These are phyloP conservation scores for Amaranthus hypochondriacus DNA, from an alignment of 148 eudicot genomes.

Conservation along the genomic window DNA sequence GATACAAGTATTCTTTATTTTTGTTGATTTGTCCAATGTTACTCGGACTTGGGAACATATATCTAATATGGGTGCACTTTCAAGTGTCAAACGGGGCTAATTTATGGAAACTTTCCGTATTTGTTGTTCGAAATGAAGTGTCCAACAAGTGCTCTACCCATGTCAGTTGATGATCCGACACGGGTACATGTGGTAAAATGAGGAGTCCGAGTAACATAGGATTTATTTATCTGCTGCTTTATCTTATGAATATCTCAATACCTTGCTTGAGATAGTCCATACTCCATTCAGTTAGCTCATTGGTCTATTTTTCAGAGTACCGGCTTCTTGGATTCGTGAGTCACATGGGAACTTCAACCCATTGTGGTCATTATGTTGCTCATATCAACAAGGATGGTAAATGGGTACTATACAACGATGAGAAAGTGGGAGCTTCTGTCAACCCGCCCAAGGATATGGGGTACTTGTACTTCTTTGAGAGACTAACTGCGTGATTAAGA, in stretches of 20 bases:
- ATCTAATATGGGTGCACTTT: no score
- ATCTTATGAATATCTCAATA: background rate
- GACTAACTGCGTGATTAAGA: slow-evolving; percentile 34
- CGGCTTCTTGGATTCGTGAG: slow-evolving; percentile 80
- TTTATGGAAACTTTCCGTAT: no score
- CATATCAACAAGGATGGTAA: slow-evolving; percentile 80
- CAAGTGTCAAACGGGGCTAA: no score
- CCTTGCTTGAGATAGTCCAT: background rate
- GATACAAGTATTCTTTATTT: no score
- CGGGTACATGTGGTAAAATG: no score
- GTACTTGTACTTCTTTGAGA: slow-evolving; percentile 83
- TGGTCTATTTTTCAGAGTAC: slow-evolving; percentile 45
- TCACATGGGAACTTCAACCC: slow-evolving; percentile 96
- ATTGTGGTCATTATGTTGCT: slow-evolving; percentile 96
- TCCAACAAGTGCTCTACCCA: no score
- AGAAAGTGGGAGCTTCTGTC: slow-evolving; percentile 80
- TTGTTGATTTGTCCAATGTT: no score
- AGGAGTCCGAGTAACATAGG: background rate
- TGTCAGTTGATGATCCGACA: no score
- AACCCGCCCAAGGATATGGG: slow-evolving; percentile 98
- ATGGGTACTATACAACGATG: slow-evolving; percentile 92
- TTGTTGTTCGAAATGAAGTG: no score
- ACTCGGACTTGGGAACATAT: no score
- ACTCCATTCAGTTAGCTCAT: background rate
- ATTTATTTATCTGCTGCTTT: background rate